Evolutionary conservation across 2,329 filamentous ascomycete species (phyloP), one percentile per base, ranked within the genome.

Genomic region (Lachnellula hyalina): DNA sequence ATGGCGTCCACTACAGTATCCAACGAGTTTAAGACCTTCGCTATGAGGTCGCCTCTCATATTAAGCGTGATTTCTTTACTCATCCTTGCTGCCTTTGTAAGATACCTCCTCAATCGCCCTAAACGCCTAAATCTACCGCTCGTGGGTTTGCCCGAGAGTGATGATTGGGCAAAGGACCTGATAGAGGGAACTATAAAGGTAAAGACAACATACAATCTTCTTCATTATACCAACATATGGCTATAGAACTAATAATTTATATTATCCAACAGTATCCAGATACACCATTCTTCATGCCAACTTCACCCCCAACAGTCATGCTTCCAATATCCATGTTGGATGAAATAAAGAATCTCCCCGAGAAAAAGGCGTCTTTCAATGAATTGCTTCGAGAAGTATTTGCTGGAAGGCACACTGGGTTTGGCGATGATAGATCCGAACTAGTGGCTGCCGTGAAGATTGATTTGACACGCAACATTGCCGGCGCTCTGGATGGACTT

Each of bases 401-500:
- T 32, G 25, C 45, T 17, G 49, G 51, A 15, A 58, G 57, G 47
- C 53, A 65, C 17, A 67, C 65, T 6, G 55, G 54, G 12, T 51
- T 67, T 25, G 63, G 64, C 14, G 47, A 48, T 7, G 53, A 59
- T 25, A 46, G 36, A 35, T 50, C 51, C 3, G 57, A 52, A 4
- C 5, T 61, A 0, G 51, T 61, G 17, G 36, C 52, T 25, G 53
- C 63, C 15, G 32, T 67, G n/a, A 65, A 62, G 15, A 25, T 50
- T 19, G 62, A 67, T 44, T 56, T 68, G 5, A 66, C 59, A 2
- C 56, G 61, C 12, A 54, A 65, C 23, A 54, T 65, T 21, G 55
- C 54, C 11, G 55, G 47, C 12, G 54, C 57, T 14, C 36, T 66
- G 0, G 46, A 52, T 45, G 51, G 52, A 21, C 44, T 67, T 1